Evolutionary conservation across 805 yeast species (phyloP).

Genomic region (Wickerhamomyces subpelliculosus): DNA sequence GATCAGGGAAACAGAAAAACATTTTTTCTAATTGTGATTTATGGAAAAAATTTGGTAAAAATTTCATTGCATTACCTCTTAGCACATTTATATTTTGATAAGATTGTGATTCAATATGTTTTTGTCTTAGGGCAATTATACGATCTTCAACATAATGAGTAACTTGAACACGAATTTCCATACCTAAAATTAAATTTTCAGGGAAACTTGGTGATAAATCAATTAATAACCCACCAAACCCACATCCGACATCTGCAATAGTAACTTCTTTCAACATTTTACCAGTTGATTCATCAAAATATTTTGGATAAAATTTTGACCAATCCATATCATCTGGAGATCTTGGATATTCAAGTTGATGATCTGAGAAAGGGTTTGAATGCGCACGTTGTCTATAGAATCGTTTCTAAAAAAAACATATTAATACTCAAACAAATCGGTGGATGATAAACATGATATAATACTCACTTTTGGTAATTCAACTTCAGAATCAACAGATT

Average conservation of each 20-base stretch:
- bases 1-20: slow-evolving; percentile 99
- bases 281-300: slow-evolving; percentile 33
- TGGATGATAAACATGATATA: too few species aligned
- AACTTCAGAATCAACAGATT: slow-evolving; percentile 12
- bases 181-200: slow-evolving; percentile 72
- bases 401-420: too few species aligned
- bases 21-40: slow-evolving; percentile 81
- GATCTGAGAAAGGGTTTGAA: slow-evolving; percentile 96
- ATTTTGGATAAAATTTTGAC: slow-evolving; percentile 67
- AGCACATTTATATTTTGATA: slow-evolving; percentile 86
- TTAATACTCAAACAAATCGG: too few species aligned
- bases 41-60: slow-evolving; percentile 85
- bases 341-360: slow-evolving; percentile 79
- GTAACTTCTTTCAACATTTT: slow-evolving; percentile 52
- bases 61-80: slow-evolving; percentile 96
- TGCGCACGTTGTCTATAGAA: slow-evolving; percentile 96
- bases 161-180: slow-evolving; percentile 97
- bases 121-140: slow-evolving; percentile 74
- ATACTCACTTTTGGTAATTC: slow-evolving; percentile 69
- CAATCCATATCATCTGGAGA: slow-evolving; percentile 85
- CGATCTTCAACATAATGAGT: slow-evolving; percentile 96
- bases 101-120: slow-evolving; percentile 27
- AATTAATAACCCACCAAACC: slow-evolving; percentile 87
- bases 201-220: slow-evolving; percentile 76
- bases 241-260: slow-evolving; percentile 96